Base-by-base conservation (phyloP, 129 eudicot genomes). In the Artemisia argyi region DNA sequence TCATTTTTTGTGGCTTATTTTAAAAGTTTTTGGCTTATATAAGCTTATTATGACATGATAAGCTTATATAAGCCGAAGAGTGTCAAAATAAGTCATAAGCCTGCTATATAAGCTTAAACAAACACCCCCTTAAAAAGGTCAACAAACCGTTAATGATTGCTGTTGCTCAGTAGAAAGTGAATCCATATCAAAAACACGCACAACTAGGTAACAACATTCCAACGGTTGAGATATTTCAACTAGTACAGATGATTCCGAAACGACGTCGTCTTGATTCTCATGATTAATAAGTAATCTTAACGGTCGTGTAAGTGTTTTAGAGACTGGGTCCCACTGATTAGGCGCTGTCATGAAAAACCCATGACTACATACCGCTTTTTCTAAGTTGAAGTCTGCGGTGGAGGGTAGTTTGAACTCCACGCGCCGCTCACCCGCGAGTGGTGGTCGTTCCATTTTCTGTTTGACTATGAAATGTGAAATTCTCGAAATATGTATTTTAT, bases 261-360 rank as follows among this genome's bases (percentile, higher is more conserved):
- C 22, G 22, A 20, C 71, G 16, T 75, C 71, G 3, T 24, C 46
- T 39, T 39, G 10, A 1, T 39, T 39, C 1, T 39, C 46, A 39
- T 39, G 46, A 39, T 5, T 35, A 28, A 4, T 18, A 16, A 32
- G 50, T 48, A 78, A 96, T 17, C 88, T 90, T 53, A 92, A 81
- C 3, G 96, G 98, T 12, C 98, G 90, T 51, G 44, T 71, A 51
- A 92, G 75, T 78, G 96, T 83, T 73, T 87, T 83, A 15, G 95
- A 76, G 10, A 17, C 61, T 12, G 92, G 83, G 76, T 89, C 85
- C 98, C 98, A 92, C 14, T 76, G 76, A 75, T 92, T 92, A 20
- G 98, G 98, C 14, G 98, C 86, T 77, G 85, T 89, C 96, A 92
- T 90, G 87, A 92, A 92, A 11, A 92, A 66, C 0, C 98, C 98